Evolutionary conservation across 495 filamentous ascomycete species (phyloP).

Genomic region (Hypoxylon perforatum): DNA sequence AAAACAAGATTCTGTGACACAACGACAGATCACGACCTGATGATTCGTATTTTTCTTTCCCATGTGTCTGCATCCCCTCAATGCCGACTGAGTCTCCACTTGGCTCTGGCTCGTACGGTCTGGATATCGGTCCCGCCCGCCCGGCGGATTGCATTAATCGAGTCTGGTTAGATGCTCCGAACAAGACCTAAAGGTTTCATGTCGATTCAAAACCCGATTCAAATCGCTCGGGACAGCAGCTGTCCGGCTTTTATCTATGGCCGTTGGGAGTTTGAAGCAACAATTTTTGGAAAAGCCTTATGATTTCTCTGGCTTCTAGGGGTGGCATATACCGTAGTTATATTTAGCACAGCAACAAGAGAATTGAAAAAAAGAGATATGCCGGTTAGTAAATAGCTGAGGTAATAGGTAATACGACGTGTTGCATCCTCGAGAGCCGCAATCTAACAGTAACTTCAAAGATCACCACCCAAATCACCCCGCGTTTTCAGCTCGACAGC

Average conservation of each 20-base stretch:
- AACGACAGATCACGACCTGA: neutral
- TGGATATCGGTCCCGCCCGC: neutral
- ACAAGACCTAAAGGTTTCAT: constrained; percentile 15
- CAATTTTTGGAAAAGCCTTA: neutral
- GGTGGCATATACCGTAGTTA: too few species aligned
- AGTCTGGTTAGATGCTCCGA: constrained; percentile 8
- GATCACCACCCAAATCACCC: too few species aligned
- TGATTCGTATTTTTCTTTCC: neutral
- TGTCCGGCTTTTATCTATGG: constrained; percentile 14
- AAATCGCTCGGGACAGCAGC: constrained; percentile 10
- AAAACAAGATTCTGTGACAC: neutral
- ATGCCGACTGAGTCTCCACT: constrained; percentile 7
- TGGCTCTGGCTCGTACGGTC: neutral
- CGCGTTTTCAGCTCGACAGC: too few species aligned
- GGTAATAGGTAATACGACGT: too few species aligned
- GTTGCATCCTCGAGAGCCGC: too few species aligned
- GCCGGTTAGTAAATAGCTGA: too few species aligned
- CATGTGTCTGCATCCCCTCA: neutral
- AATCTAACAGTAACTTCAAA: too few species aligned
- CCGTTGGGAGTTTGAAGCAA: neutral
- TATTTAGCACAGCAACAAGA: too few species aligned
- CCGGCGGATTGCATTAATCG: constrained; percentile 8
- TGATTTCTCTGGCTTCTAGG: too few species aligned
- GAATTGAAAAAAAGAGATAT: too few species aligned
- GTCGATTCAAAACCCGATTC: constrained; percentile 7